Evolutionary conservation across 2,329 filamentous ascomycete genomes (phyloP).

Genomic region (Calonectria fujianensis): DNA sequence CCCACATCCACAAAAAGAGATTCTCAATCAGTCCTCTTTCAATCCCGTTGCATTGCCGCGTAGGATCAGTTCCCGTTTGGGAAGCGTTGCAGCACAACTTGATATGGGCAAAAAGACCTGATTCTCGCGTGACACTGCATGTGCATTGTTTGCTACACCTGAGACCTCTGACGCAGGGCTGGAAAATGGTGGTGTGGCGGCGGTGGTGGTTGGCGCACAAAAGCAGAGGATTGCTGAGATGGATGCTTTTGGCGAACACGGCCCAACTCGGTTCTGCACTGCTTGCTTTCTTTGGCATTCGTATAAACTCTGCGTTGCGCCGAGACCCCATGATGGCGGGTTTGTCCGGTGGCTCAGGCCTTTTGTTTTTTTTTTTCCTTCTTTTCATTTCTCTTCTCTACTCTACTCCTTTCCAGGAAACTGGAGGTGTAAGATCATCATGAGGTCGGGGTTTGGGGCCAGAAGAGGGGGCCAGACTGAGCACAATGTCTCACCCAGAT

Average conservation of each 20-base stretch:
- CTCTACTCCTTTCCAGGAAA: not conserved
- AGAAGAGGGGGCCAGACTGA: conserved; percentile 5
- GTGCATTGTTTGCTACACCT: conserved; percentile 25
- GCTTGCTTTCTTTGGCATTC: not conserved
- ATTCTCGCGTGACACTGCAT: conserved; percentile 24
- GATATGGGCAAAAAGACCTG: conserved; percentile 16
- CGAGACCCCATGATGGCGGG: not conserved
- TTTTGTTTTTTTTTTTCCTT: not conserved
- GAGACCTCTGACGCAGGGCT: conserved; percentile 21
- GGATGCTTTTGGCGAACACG: not conserved
- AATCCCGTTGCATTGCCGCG: conserved; percentile 8
- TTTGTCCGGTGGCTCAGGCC: no score
- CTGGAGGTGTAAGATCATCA: not conserved
- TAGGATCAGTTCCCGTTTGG: conserved; percentile 13
- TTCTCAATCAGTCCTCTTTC: not conserved
- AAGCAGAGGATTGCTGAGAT: not conserved
- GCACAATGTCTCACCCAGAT: conserved; percentile 19
- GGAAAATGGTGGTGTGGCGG: not conserved
- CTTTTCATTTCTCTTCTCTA: not conserved
- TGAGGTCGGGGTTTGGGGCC: not conserved
- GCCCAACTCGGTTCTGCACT: not conserved
- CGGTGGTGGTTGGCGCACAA: not conserved
- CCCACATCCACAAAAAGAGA: not conserved
- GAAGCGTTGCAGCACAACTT: conserved; percentile 7
- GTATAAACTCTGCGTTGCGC: not conserved